A percentile compares a stretch with the other conserved stretches of the same genome.
Evolutionary conservation across 2,329 filamentous ascomycete species (phyloP).

Genomic region (Colletotrichum coccodes): DNA sequence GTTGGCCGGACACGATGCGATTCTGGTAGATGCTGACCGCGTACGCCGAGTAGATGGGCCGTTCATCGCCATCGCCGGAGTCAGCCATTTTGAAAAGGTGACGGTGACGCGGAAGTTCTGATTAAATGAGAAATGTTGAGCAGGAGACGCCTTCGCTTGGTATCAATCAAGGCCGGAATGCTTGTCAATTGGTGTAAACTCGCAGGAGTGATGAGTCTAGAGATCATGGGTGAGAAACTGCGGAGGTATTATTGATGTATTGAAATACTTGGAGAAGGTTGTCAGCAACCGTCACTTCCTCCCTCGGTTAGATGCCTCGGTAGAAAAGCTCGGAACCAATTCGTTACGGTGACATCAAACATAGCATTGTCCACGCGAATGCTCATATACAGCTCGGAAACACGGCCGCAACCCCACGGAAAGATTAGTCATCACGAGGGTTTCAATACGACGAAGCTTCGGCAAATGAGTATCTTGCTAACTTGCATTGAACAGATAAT

Average conservation of each 20-base stretch:
- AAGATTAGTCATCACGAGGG: not conserved
- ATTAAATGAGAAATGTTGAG: not conserved
- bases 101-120: not conserved
- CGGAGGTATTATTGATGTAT: not conserved
- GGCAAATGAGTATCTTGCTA: too few species aligned
- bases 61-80: slow-evolving; percentile 30
- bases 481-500: not conserved
- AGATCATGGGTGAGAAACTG: not conserved
- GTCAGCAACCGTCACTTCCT: not conserved
- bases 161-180: not conserved
- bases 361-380: not conserved
- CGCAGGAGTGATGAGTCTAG: not conserved
- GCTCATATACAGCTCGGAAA: not conserved
- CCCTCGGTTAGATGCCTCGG: slow-evolving; percentile 9
- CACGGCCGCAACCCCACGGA: not conserved
- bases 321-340: not conserved
- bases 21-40: slow-evolving; percentile 60
- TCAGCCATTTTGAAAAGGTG: slow-evolving; percentile 31
- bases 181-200: too few species aligned
- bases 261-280: not conserved
- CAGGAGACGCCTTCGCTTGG: not conserved
- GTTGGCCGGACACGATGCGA: slow-evolving; percentile 58
- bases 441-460: not conserved
- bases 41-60: slow-evolving; percentile 52
- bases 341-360: not conserved